Evolutionary conservation across 1,139 yeast genomes (phyloP), one percentile per base, ranked within the genome.

Genomic region (Trichomonascaceae sp.): DNA sequence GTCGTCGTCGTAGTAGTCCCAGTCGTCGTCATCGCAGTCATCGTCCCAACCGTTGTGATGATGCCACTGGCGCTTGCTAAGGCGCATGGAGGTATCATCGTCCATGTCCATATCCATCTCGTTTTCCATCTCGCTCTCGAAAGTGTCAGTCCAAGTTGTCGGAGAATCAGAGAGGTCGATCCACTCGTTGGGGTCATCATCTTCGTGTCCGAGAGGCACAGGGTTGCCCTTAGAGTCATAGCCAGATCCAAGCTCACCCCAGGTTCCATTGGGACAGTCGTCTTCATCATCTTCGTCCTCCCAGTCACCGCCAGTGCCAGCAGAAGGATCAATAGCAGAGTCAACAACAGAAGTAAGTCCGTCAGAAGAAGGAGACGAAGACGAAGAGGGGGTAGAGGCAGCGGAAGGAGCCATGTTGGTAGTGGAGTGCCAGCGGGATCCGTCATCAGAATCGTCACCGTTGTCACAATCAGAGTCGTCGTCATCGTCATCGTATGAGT

Each of bases 391-490:
- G 26, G 29, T 11, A 20, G 23, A 20, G 11, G 23, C 9, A 20
- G 11, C 9, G 11, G 23, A 8, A 20, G 11, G 6, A 20, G 23
- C 11, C 23, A 11, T 20, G 11, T 6, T 20, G 11, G 23, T 20
- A 20, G 23, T 20, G 9, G 25, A 15, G 28, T 38, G 41, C 53
- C 52, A 49, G 16, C 40, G 45, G 9, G 50, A 43, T 4, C 56
- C 57, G 29, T 51, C 55, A 27, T 51, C 57, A 16, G 34, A 37
- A 29, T 52, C 56, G 22, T 52, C 50, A 5, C 56, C 56, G 32
- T 52, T 50, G 31, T 50, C 54, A 31, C 56, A 49, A 16, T 50
- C 55, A 16, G 43, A 50, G 16, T 48, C 47, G 22, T 43, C 47
- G 22, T 44, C 46, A 13, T 44, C 47, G 5, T 39, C 42, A 5